phyloP scores from a whole-genome alignment of 129 eudicot genomes.

The Tanacetum coccineum region DNA sequence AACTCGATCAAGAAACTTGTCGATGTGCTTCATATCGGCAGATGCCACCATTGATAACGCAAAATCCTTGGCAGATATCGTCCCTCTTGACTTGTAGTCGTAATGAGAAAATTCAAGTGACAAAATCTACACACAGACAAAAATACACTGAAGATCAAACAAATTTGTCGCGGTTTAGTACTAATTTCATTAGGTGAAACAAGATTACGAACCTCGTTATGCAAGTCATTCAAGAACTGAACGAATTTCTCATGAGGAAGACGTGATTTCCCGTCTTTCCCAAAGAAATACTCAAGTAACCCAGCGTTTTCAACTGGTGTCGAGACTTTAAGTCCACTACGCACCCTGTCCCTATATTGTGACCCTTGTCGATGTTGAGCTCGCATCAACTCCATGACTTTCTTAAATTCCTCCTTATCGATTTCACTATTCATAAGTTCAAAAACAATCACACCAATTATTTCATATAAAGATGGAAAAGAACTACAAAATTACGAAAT shows the following conservation, averaged over 20 bases:
- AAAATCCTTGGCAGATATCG: slow-evolving; percentile 86
- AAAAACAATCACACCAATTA: not conserved
- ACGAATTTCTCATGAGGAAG: slow-evolving; percentile 64
- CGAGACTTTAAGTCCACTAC: slow-evolving; percentile 60
- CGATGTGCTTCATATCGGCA: slow-evolving; percentile 74
- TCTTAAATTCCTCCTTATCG: slow-evolving; percentile 81
- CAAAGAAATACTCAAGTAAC: slow-evolving; percentile 76
- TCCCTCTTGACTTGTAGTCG: slow-evolving; percentile 68
- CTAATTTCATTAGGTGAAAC: not conserved
- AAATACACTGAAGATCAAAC: not conserved
- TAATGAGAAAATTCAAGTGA: slow-evolving; percentile 80
- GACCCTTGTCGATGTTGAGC: slow-evolving; percentile 73
- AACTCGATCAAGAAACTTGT: slow-evolving; percentile 64
- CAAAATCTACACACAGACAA: slow-evolving; percentile 45
- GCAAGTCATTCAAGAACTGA: slow-evolving; percentile 75
- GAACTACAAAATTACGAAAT: not conserved
- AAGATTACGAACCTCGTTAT: slow-evolving; percentile 46
- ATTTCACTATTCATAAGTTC: slow-evolving; percentile 39
- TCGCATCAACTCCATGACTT: slow-evolving; percentile 88
- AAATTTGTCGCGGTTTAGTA: slow-evolving; percentile 2
- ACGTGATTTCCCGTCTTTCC: slow-evolving; percentile 67
- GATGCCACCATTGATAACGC: slow-evolving; percentile 92
- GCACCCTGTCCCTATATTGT: slow-evolving; percentile 60
- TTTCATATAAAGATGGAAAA: not conserved
- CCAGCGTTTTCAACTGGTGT: slow-evolving; percentile 80